A percentile compares a stretch with the other conserved stretches of the same genome.
phyloP scores from a whole-genome alignment of 1,284 basidiomycete genomes.

The Puccinia brachypodii region DNA sequence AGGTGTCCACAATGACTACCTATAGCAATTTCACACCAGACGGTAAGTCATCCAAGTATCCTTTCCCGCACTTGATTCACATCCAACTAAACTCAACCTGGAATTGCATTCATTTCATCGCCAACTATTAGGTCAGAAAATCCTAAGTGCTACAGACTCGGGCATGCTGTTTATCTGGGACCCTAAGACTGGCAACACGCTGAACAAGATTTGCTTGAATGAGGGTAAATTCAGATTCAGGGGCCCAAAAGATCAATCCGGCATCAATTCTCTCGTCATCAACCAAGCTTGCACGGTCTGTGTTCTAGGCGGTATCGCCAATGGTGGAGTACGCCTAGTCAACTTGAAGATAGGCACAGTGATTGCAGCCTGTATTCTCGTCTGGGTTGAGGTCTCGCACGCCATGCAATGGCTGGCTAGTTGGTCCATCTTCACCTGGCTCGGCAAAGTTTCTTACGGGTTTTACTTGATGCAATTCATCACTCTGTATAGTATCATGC shows the following conservation, averaged over 20 bases:
- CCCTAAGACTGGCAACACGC: conserved; percentile 65
- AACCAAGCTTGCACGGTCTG: conserved; percentile 81
- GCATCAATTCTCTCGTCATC: conserved; percentile 80
- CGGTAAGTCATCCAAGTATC: conserved; percentile 60
- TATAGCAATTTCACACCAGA: conserved; percentile 91
- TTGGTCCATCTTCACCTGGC: conserved; percentile 58
- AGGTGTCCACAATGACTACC: conserved; percentile 65
- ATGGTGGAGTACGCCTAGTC: conserved; percentile 65
- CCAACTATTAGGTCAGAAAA: conserved; percentile 19
- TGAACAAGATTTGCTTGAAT: conserved; percentile 56
- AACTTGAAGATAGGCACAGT: conserved; percentile 82
- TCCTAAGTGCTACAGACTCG: conserved; percentile 1
- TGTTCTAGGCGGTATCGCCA: conserved; percentile 80
- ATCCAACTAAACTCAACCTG: background rate
- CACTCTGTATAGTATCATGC: conserved; percentile 59
- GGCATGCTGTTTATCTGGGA: conserved; percentile 81
- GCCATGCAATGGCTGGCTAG: conserved; percentile 59
- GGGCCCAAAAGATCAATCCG: conserved; percentile 63
- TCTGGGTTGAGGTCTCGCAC: conserved; percentile 59
- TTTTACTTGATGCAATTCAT: conserved; percentile 60
- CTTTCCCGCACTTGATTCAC: background rate
- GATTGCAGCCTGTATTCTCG: conserved; percentile 59
- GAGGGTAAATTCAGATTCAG: conserved; percentile 60
- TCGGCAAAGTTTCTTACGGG: conserved; percentile 59
- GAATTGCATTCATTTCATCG: conserved; percentile 7